Conservation (phyloP, 306 rosid genomes). For the Carpinus fangiana region DNA sequence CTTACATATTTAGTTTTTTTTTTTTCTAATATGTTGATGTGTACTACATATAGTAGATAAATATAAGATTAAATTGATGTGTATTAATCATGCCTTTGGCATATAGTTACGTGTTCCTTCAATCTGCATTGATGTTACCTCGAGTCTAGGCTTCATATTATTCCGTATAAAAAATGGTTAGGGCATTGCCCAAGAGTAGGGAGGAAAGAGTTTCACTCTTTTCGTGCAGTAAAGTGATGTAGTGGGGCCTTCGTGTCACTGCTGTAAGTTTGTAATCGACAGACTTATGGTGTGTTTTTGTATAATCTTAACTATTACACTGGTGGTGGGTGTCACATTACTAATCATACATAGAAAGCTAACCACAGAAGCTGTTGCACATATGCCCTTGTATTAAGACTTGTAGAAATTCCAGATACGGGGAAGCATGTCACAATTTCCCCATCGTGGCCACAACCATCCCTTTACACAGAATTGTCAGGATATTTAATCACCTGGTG, state of each 20-base stretch:
- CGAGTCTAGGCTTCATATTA: too few species aligned
- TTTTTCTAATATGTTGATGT: neutral
- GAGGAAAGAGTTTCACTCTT: too few species aligned
- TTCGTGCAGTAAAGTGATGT: too few species aligned
- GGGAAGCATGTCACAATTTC: neutral
- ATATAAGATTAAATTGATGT: neutral
- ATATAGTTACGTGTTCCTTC: neutral
- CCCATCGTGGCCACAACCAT: neutral
- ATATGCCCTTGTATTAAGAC: neutral
- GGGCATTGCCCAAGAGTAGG: too few species aligned
- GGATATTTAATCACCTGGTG: slow-evolving; percentile 1
- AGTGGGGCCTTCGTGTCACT: too few species aligned
- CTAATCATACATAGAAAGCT: neutral
- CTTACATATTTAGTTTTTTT: neutral
- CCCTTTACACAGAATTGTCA: slow-evolving; percentile 27
- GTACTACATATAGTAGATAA: neutral
- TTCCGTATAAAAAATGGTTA: too few species aligned
- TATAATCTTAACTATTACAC: neutral
- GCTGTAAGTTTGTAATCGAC: too few species aligned
- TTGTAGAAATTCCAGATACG: neutral
- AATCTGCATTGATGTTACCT: neutral
- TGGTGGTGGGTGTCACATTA: neutral
- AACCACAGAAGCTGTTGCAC: neutral
- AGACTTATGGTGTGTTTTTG: neutral
- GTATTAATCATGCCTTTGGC: neutral